Evolutionary conservation across 768 basidiomycete species (phyloP), one percentile per base, ranked within the genome.

Genomic region (Hygrocybe punicea): DNA sequence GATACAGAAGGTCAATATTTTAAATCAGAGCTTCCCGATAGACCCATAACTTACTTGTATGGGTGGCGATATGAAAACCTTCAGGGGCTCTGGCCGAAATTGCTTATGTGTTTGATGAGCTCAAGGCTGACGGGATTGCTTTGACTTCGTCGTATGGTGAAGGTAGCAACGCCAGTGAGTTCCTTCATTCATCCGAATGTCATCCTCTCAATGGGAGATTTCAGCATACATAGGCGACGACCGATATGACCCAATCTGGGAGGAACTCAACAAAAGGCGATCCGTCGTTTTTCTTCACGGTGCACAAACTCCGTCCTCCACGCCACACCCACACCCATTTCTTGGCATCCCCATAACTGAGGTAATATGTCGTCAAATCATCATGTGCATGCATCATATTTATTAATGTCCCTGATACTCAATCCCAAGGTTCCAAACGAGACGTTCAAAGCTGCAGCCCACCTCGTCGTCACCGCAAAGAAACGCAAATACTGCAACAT

Each of bases 401-500:
- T n/a, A 14, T 16, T 50, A 14, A 8, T 25, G 36, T 49, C 58
- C 33, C n/a, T 23, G 49, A 45, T 53, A 21, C 35, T 11, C 9
- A 47, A 36, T 37, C 21, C 39, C 55, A 55, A 90, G 88, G 87
- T 88, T 0, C 89, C 88, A 6, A 85, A 89, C 65, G 89, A 91
- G 69, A 91, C 89, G 0, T 89, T 83, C 76, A 90, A 89, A 72
- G 89, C 87, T 1, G 87, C 87, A 34, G 83, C 87, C 3, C 86
- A 89, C 65, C 79, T 91, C 48, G 87, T 91, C 46, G 83, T 90
- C 21, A 81, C 85, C 0, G 85, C 86, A 46, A 71, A 75, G 64
- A 88, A 86, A 67, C 83, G 86, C 42, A 80, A 76, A 58, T 88
- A 81, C 62, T 68, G 77, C 19, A 71, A 81, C 54, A 74, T 83